Evolutionary conservation across 179 eudicot species (phyloP), one percentile per base, ranked within the genome.

Genomic region (Beta lomatogona): DNA sequence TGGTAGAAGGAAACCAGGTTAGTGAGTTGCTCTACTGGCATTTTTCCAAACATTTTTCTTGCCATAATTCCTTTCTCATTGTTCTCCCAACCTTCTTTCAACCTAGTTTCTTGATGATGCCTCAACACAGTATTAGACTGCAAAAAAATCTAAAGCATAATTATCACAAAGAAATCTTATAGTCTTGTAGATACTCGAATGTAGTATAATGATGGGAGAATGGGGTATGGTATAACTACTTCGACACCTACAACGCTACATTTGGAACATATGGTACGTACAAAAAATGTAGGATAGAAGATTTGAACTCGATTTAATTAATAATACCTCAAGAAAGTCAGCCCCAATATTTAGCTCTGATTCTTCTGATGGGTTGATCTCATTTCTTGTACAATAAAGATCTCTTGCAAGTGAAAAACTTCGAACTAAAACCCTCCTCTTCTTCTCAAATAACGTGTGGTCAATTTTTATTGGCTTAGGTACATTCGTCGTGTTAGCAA

Each of bases 361-460:
- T 77, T 88, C 83, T 71, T 84, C 85, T 4, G 82, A 67, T 2
- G 81, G 84, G 41, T 81, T 68, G 21, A 64, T 59, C 15, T 71
- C 84, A 22, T 65, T 80, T 41, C 89, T 90, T 3, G 63, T 48
- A 31, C 9, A 70, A 78, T 91, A 93, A 63, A 91, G 11, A 71
- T 91, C 88, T 69, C 89, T 87, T 2, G 97, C 98, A 31, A 94
- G 79, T 21, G 97, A 94, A 77, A 91, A 94, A 81, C 98, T 93
- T 76, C 86, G 80, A 3, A 91, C 82, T 1, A 93, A 84, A 28
- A 89, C 82, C 78, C 84, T 91, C 70, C 93, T 87, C 82, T 82
- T 91, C 83, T 87, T 89, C 87, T 88, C 91, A 87, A 93, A 59
- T 71, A 88, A 92, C 54, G 63, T 13, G n/a, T 81, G 85, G 80